Conservation (phyloP, 2,329 filamentous ascomycete species). For the Stagonosporopsis rhizophila region DNA sequence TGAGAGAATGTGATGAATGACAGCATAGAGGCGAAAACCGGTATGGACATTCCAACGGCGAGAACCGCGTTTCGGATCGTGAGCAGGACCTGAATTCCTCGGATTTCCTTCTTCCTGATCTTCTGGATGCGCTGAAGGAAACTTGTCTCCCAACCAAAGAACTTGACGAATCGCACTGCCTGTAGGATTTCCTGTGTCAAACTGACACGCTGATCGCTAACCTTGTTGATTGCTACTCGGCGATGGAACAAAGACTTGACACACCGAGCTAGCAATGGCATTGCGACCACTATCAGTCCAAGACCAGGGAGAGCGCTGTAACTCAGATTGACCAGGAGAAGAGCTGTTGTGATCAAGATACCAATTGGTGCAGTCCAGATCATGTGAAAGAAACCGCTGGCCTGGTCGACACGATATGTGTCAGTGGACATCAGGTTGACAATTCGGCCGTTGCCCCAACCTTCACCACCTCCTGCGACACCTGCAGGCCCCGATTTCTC, state of each 20-base stretch:
- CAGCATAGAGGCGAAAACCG: slow-evolving; percentile 94
- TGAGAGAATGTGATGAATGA: slow-evolving; percentile 82
- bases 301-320: slow-evolving; percentile 93
- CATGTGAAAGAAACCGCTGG: slow-evolving; percentile 88
- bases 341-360: slow-evolving; percentile 76
- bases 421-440: slow-evolving; percentile 95
- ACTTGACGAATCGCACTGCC: slow-evolving; percentile 94
- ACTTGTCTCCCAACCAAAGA: slow-evolving; percentile 91
- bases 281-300: slow-evolving; percentile 76
- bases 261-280: slow-evolving; percentile 78
- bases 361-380: slow-evolving; percentile 85
- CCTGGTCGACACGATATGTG: slow-evolving; percentile 89
- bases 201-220: slow-evolving; percentile 90
- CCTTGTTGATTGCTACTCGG: slow-evolving; percentile 83
- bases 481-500: slow-evolving; percentile 56
- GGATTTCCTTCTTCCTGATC: slow-evolving; percentile 78
- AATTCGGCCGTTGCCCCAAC: slow-evolving; percentile 92
- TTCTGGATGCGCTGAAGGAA: slow-evolving; percentile 79
- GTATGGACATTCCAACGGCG: slow-evolving; percentile 82
- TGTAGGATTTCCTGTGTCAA: slow-evolving; percentile 92
- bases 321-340: slow-evolving; percentile 84
- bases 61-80: slow-evolving; percentile 86
- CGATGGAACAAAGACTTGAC: slow-evolving; percentile 79
- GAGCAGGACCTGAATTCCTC: slow-evolving; percentile 81
- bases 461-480: slow-evolving; percentile 72